phyloP scores from a whole-genome alignment of 2,329 filamentous ascomycete species.

The Penicillium sp. region DNA sequence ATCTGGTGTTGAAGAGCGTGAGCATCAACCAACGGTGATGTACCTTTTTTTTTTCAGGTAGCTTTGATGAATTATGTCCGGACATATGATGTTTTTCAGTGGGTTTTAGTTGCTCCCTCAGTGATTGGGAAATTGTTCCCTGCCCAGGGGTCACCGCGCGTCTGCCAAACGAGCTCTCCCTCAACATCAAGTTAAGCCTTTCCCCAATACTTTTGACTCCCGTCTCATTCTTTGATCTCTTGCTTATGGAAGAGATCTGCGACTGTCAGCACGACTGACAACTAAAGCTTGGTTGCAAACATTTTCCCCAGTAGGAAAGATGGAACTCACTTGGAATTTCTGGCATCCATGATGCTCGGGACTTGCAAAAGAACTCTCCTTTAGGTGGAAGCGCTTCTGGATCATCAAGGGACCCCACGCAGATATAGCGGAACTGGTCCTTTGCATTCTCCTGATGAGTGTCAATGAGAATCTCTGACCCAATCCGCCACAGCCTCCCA shows the following conservation, averaged over 20 bases:
- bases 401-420: conserved; percentile 48
- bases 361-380: conserved; percentile 51
- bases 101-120: too few species aligned
- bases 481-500: too few species aligned
- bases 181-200: too few species aligned
- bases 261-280: conserved; percentile 3
- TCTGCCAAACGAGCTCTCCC: too few species aligned
- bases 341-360: conserved; percentile 47
- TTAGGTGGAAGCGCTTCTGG: conserved; percentile 47
- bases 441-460: conserved; percentile 25
- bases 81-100: neutral
- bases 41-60: neutral
- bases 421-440: conserved; percentile 38
- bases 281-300: too few species aligned
- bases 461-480: neutral
- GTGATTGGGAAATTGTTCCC: too few species aligned
- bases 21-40: neutral
- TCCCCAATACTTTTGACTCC: too few species aligned
- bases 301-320: too few species aligned
- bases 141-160: too few species aligned
- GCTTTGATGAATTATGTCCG: neutral
- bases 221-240: conserved; percentile 37
- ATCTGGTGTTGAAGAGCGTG: conserved; percentile 25
- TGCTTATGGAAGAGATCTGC: conserved; percentile 44
- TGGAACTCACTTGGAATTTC: conserved; percentile 39